Evolutionary conservation across 2,329 filamentous ascomycete genomes (phyloP).

Genomic region (Colletotrichum brevisporum): DNA sequence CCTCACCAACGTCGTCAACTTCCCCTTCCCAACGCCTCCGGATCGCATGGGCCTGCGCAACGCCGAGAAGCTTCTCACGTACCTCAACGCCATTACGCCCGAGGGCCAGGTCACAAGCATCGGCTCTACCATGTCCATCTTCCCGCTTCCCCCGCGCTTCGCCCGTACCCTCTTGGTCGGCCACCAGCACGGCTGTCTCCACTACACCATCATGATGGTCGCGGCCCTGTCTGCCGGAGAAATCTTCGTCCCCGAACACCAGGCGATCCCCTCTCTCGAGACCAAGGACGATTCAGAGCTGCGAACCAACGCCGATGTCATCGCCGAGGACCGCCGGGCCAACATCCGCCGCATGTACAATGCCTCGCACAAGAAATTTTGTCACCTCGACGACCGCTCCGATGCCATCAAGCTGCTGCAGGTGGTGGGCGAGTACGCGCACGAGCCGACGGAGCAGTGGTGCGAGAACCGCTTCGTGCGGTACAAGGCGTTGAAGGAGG

Average conservation of each 20-base stretch:
- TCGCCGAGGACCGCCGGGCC: constrained; percentile 79
- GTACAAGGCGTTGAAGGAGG: constrained; percentile 88
- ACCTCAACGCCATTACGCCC: constrained; percentile 83
- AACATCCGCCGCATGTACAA: constrained; percentile 74
- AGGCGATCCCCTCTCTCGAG: constrained; percentile 74
- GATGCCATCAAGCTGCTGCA: constrained; percentile 94
- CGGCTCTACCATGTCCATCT: constrained; percentile 86
- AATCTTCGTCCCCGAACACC: constrained; percentile 86
- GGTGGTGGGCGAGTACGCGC: constrained; percentile 88
- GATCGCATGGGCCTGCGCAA: constrained; percentile 81
- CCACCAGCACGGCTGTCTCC: constrained; percentile 84
- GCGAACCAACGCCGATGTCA: constrained; percentile 76
- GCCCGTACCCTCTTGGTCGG: constrained; percentile 93
- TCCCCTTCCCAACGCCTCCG: constrained; percentile 95
- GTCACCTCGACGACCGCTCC: constrained; percentile 83
- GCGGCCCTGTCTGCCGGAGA: constrained; percentile 91
- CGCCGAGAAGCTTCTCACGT: constrained; percentile 88
- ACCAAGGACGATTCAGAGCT: constrained; percentile 63
- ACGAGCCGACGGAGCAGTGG: constrained; percentile 79
- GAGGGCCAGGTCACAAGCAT: constrained; percentile 83
- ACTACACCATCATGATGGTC: constrained; percentile 89
- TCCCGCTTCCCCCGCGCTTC: constrained; percentile 91
- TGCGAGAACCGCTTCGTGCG: constrained; percentile 88
- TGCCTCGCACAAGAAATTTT: constrained; percentile 82
- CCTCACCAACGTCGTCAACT: constrained; percentile 89